Evolutionary conservation across 2,329 filamentous ascomycete species (phyloP), one percentile per base, ranked within the genome.

Genomic region (Byssochlamys sp.): DNA sequence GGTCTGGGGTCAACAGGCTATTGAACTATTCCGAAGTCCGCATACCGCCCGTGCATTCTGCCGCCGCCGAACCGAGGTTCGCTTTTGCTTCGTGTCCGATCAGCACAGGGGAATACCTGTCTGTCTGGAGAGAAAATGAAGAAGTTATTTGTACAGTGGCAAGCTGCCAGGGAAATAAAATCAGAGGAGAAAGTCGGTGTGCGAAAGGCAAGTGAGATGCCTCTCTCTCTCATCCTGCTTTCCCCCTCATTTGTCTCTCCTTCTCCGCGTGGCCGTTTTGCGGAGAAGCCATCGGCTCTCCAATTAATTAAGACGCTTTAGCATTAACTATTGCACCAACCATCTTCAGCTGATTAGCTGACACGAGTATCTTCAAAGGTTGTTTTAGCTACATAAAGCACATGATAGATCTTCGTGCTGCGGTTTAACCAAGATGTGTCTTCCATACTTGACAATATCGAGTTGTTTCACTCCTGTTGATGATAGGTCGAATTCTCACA

Each of bases 51-150:
- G 63, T 55, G 57, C 57, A 60, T 69, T 69, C 64, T 69, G 65
- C 67, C 69, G 61, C 57, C 58, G 64, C 61, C 67, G 68, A 69
- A 69, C 70, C 70, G 70, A 72, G 70, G 70, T 72, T 57, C 65
- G 68, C 55, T 54, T 52, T 52, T 55, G 57, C 19, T 29, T 12
- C 29, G 2, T 26, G 49, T 28, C 12, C 19, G 19, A 19, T 19
- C 19, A 19, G 19, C 19, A 19, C 19, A 19, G 19, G 19, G 19
- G 19, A 19, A 19, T 19, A 19, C 19, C 11, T 9, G 29, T 31
- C 2, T 19, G 12, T 14, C 6, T 45, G 6, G 3, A 19, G n/a
- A 19, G n/a, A 19, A 19, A 2, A 45, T n/a, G n/a, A 19, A 19
- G 3, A 14, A 19, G 39, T 14, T 45, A 7, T 14, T 7, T 7